phyloP scores from a whole-genome alignment of 805 yeast species.

The Teunomyces funiuensis region DNA sequence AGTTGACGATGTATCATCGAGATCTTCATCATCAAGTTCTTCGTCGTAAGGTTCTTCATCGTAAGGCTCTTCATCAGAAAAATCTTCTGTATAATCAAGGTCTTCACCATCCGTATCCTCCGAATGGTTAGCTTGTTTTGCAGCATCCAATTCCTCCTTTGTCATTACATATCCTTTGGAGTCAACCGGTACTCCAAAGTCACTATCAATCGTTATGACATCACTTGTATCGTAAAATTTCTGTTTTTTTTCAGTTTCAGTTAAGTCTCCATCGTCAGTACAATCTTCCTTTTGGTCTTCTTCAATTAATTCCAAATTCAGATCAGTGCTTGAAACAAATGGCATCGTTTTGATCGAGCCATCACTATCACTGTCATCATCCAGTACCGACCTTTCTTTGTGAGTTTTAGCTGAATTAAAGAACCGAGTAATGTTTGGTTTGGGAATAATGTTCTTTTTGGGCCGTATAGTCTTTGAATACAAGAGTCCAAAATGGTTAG shows the following conservation, averaged over 20 bases:
- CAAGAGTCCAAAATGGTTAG: neutral
- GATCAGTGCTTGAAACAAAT: constrained; percentile 4
- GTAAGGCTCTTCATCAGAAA: constrained; percentile 17
- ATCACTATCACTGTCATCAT: constrained; percentile 15
- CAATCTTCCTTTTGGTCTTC: constrained; percentile 15
- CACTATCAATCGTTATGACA: constrained; percentile 27
- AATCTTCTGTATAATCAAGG: constrained; percentile 12
- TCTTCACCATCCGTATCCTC: constrained; percentile 8
- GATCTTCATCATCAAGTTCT: constrained; percentile 26
- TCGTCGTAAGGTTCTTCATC: constrained; percentile 29
- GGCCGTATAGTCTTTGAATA: constrained; percentile 2
- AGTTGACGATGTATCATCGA: constrained; percentile 27
- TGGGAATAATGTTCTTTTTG: constrained; percentile 2
- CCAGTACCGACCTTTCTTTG: constrained; percentile 3
- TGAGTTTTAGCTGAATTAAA: constrained; percentile 6
- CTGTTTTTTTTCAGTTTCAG: constrained; percentile 12
- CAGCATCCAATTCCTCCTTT: neutral
- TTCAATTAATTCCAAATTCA: constrained; percentile 19
- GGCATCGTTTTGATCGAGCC: constrained; percentile 13
- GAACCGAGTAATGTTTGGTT: constrained; percentile 10
- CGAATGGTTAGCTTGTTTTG: constrained; percentile 9
- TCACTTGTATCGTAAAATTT: constrained; percentile 17
- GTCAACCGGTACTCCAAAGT: constrained; percentile 29
- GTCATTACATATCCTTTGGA: constrained; percentile 21
- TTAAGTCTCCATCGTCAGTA: constrained; percentile 16